Evolutionary conservation across 257 asterid species (phyloP).

Genomic region (Agastache rugosa): DNA sequence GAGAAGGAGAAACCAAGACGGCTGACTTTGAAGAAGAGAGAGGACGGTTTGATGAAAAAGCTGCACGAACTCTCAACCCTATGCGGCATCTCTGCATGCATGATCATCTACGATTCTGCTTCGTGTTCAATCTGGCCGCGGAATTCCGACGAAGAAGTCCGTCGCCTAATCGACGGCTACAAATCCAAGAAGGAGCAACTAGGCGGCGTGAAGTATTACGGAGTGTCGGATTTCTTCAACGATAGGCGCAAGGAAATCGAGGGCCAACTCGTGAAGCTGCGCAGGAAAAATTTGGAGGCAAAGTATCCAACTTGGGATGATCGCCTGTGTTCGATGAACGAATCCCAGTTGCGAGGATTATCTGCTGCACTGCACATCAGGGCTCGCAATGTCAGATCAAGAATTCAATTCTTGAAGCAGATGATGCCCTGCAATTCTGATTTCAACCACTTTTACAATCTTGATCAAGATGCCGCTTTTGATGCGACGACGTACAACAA

Average conservation of each 20-base stretch:
- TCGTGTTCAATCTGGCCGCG: slow-evolving; percentile 60
- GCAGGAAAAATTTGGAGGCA: slow-evolving; percentile 45
- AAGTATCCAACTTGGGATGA: slow-evolving; percentile 49
- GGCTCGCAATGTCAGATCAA: slow-evolving; percentile 28
- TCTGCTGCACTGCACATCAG: slow-evolving; percentile 37
- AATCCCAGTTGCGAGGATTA: slow-evolving; percentile 46
- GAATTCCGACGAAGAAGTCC: slow-evolving; percentile 40
- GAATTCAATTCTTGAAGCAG: slow-evolving; percentile 43
- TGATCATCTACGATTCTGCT: slow-evolving; percentile 58
- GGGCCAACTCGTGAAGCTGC: slow-evolving; percentile 50
- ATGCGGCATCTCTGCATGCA: slow-evolving; percentile 62
- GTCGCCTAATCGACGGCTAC: slow-evolving; percentile 46
- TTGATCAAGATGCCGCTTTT: background rate
- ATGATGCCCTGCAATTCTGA: background rate
- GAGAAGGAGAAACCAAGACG: slow-evolving; percentile 50
- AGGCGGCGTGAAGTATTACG: slow-evolving; percentile 35
- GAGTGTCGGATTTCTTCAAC: slow-evolving; percentile 50
- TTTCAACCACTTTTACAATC: background rate
- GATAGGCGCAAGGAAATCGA: slow-evolving; percentile 47
- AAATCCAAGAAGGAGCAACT: slow-evolving; percentile 24
- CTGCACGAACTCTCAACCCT: slow-evolving; percentile 67
- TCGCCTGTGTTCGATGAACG: slow-evolving; percentile 32
- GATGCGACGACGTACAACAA: background rate
- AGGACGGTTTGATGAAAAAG: slow-evolving; percentile 55
- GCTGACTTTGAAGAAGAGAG: slow-evolving; percentile 64